Conservation (phyloP, 2,329 filamentous ascomycete species). For the Neopestalotiopsis rosae region DNA sequence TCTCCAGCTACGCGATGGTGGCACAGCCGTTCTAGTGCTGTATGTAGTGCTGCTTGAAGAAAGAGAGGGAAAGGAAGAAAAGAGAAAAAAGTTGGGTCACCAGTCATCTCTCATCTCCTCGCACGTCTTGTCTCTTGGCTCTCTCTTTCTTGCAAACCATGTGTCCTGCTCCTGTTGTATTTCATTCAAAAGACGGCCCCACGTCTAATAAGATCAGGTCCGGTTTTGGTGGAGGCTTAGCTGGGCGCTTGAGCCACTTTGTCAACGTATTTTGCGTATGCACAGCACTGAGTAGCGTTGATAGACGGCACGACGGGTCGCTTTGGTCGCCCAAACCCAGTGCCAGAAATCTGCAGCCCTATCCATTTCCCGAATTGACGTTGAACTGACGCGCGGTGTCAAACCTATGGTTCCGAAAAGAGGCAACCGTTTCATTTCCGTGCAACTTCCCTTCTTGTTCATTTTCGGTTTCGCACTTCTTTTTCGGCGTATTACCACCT, state of each 20-base stretch:
- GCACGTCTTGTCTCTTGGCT: not conserved
- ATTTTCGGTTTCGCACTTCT: not conserved
- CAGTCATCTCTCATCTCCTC: constrained; percentile 13
- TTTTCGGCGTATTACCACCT: not conserved
- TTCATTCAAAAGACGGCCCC: constrained; percentile 18
- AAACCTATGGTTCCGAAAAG: not conserved
- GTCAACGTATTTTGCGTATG: not conserved
- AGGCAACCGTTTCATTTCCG: not conserved
- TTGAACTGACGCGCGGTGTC: constrained; percentile 3
- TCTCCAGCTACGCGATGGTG: constrained; percentile 20
- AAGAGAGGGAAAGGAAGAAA: no score
- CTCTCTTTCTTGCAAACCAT: not conserved
- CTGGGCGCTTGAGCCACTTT: constrained; percentile 18
- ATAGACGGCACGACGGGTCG: not conserved
- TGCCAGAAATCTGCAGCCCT: not conserved
- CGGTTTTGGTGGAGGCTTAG: constrained; percentile 21
- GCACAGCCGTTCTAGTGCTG: constrained; percentile 17
- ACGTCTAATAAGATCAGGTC: constrained; percentile 15
- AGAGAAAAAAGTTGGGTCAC: constrained; percentile 1
- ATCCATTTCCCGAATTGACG: not conserved
- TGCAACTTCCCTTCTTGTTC: not conserved
- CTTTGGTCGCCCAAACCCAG: not conserved
- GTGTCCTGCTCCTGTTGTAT: constrained; percentile 18
- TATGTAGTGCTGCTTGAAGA: not conserved
- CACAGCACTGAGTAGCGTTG: not conserved